Evolutionary conservation across 139 green algal species (phyloP), one percentile per base, ranked within the genome.

Genomic region (Tetraselmis striata): DNA sequence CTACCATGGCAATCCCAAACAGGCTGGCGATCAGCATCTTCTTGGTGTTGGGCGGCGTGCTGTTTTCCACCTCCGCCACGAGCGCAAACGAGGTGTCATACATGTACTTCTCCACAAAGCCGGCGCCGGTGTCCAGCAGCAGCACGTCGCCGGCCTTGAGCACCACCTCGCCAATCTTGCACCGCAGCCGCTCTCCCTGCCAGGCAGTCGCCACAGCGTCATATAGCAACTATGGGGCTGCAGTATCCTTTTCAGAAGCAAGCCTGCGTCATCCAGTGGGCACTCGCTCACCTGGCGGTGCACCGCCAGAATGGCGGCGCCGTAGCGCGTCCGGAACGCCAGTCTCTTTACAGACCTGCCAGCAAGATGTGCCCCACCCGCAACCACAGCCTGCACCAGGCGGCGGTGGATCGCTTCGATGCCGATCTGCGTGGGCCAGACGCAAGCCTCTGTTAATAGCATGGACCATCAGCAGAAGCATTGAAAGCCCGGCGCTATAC

Each of bases 121-220:
- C 78, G 27, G 81, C 29, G 27, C 87, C 87, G 0, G 88, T 85
- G 76, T 94, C 89, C 2, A 94, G 80, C 31, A 95, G 82, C 29
- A 95, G 82, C 31, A 92, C 87, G 84, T 93, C 91, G 23, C 85
- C 87, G 0, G 79, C 75, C 31, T 89, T 29, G 30, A 94, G 79
- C 23, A 82, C 84, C 30, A 93, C 86, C 79, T 92, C 90, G 23
- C 87, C 87, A 28, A 90, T 87, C 28, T 89, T 87, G 76, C 83
- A 82, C 5, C 75, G 75, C 29, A 90, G 31, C 32, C 86, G 84
- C 77, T 87, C 81, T 30, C 87, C 87, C 58, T 78, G 75, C 23
- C 75, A 28, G 31, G 5, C n/a, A 32, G 28, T n/a, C 23, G 2
- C 1, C 23, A 1, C 58, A 82, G 58, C 78, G n/a, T 27, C 58